Evolutionary conservation across 176 grass and related monocot genomes (phyloP), one percentile per base, ranked within the genome.

Genomic region (Paspalum notatum): DNA sequence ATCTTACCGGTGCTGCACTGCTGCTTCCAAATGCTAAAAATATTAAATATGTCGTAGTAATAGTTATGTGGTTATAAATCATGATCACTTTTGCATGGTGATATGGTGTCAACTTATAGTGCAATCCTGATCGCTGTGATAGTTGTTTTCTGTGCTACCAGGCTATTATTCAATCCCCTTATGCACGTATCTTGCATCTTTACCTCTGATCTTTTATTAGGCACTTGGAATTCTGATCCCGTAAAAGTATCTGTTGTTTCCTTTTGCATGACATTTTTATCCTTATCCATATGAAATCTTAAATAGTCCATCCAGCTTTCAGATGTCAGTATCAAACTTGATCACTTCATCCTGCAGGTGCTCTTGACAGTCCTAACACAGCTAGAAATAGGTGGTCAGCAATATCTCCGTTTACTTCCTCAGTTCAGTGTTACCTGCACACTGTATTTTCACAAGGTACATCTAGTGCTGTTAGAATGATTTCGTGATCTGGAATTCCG

Each of bases 371-470:
- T 95, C 52, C 90, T 98, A 73, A 98, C 92, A 74, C 90, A 92
- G 60, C 84, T 98, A 66, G 95, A 98, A 91, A 98, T 98, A 6
- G 90, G 92, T 27, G 92, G 91, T 68, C 83, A 95, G 55, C 90
- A 98, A 79, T 98, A 95, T 87, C 65, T 98, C 47, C 74, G 69
- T 81, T 92, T 94, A 78, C 92, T 98, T 65, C 88, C 95, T 63
- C 95, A 89, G 75, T 87, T 91, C 76, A 98, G 87, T 46, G 85
- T 90, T 53, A 94, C 90, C 77, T 98, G 95, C 79, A 92, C 88
- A 66, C 69, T 98, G 75, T 85, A 92, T 80, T 98, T 98, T 85
- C 92, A 98, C 65, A 98, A 98, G 95, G 95, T 95, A 79, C 18
- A 66, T 50, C 50, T 58, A 65, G 39, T 17, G 21, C 53, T 85